Conservation (phyloP, 306 rosid genomes). For the Amphicarpaea edgeworthii region DNA sequence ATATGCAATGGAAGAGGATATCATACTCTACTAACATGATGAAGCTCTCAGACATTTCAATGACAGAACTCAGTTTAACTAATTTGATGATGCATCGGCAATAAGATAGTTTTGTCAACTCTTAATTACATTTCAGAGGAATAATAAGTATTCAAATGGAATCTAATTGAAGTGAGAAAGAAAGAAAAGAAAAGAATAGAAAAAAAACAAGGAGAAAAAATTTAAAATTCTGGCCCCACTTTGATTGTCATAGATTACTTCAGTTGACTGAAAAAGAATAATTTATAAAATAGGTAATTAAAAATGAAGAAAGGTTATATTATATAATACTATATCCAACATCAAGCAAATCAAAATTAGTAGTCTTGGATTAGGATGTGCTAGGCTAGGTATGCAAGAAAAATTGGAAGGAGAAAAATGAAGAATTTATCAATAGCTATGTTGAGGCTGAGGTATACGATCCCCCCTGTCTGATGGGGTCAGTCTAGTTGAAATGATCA, state of each 20-base stretch:
- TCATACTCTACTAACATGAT: constrained; percentile 29
- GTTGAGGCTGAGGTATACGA: too few relatives aligned
- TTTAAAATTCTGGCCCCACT: constrained; percentile 46
- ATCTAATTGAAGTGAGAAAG: constrained; percentile 39
- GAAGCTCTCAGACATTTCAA: constrained; percentile 2
- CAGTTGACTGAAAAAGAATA: constrained; percentile 48
- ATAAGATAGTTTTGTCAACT: constrained; percentile 15
- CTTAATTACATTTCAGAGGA: constrained; percentile 33
- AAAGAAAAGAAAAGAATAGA: constrained; percentile 32
- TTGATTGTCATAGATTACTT: constrained; percentile 44
- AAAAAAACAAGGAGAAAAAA: constrained; percentile 36
- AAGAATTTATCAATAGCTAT: not conserved
- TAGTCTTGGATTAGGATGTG: constrained; percentile 9
- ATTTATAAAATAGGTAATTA: constrained; percentile 36
- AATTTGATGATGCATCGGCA: constrained; percentile 24
- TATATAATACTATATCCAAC: constrained; percentile 22
- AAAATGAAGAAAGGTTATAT: constrained; percentile 27
- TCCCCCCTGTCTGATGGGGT: too few relatives aligned
- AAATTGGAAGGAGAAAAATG: constrained; percentile 21
- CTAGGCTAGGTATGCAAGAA: too few relatives aligned
- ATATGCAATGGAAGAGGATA: not conserved
- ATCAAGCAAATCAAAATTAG: not conserved
- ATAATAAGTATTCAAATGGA: constrained; percentile 35
- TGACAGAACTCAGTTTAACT: not conserved
- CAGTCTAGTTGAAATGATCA: too few relatives aligned